phyloP scores from a whole-genome alignment of 179 eudicot species.

The Silene vulgaris region DNA sequence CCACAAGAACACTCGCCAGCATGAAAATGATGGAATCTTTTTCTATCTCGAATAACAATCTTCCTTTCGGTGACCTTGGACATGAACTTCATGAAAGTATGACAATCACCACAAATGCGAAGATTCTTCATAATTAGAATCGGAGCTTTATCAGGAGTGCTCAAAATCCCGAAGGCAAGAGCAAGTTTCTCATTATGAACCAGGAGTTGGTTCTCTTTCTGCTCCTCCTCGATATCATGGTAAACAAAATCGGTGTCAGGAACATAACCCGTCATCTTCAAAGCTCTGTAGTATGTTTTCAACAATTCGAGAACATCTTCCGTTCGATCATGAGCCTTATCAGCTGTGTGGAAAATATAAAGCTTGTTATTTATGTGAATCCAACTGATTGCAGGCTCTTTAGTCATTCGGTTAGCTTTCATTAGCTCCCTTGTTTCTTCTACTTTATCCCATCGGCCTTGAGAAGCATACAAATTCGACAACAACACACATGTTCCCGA shows the following conservation, averaged over 20 bases:
- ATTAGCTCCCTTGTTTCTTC: conserved; percentile 33
- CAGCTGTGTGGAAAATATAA: conserved; percentile 33
- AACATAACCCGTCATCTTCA: conserved; percentile 35
- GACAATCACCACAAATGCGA: conserved; percentile 44
- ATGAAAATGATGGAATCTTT: conserved; percentile 41
- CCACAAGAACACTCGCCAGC: conserved; percentile 41
- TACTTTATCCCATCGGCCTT: conserved; percentile 41
- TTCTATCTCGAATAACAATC: conserved; percentile 39
- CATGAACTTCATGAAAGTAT: conserved; percentile 38
- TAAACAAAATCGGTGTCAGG: conserved; percentile 34
- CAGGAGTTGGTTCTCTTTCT: conserved; percentile 36
- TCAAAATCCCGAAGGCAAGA: conserved; percentile 32
- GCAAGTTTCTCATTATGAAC: conserved; percentile 47
- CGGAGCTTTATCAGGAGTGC: conserved; percentile 27
- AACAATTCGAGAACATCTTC: conserved; percentile 26
- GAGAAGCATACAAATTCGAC: conserved; percentile 41
- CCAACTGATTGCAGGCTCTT: conserved; percentile 45
- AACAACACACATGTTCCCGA: conserved; percentile 39
- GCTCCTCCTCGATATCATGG: conserved; percentile 44
- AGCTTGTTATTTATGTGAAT: conserved; percentile 36
- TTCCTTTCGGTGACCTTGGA: conserved; percentile 32
- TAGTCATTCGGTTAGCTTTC: conserved; percentile 29
- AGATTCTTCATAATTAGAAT: conserved; percentile 37
- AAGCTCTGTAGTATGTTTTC: conserved; percentile 23
- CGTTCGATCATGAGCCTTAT: conserved; percentile 26